These are phyloP conservation scores for Eucalyptus microcorys DNA, from an alignment of 345 rosid species.

Conservation along the genomic window DNA sequence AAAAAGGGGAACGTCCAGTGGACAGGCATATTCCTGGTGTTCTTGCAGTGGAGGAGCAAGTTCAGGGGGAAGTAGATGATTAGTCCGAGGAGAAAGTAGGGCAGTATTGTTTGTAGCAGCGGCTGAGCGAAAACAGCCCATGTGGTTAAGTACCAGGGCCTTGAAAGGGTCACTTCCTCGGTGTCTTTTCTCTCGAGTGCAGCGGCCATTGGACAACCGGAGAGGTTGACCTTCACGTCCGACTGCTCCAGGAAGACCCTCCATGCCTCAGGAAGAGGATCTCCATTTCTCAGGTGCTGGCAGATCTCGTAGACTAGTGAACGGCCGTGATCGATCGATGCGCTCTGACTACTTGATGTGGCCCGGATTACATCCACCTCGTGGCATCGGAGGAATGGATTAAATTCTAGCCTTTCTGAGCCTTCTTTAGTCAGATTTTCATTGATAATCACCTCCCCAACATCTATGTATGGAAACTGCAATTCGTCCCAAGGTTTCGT, in stretches of 20 bases:
- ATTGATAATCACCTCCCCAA: constrained; percentile 39
- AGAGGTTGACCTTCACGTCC: constrained; percentile 49
- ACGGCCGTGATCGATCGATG: constrained; percentile 77
- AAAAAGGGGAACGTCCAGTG: constrained; percentile 38
- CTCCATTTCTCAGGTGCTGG: constrained; percentile 39
- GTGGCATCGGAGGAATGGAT: constrained; percentile 30
- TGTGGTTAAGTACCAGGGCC: constrained; percentile 29
- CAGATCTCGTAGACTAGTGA: constrained; percentile 59
- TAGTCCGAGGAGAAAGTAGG: constrained; percentile 33
- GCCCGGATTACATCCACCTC: constrained; percentile 52
- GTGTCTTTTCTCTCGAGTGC: constrained; percentile 5
- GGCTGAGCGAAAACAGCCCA: constrained; percentile 52
- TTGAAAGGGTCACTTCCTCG: constrained; percentile 25
- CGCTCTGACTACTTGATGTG: constrained; percentile 37
- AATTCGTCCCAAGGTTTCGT: constrained; percentile 47
- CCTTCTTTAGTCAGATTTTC: constrained; percentile 35
- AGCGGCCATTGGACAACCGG: constrained; percentile 60
- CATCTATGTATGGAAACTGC: constrained; percentile 32
- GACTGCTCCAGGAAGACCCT: constrained; percentile 46
- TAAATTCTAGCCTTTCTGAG: constrained; percentile 40
- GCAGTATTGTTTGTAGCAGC: constrained; percentile 38
- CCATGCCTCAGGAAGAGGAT: constrained; percentile 58
- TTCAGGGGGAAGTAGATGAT: constrained; percentile 20
- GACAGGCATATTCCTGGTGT: constrained; percentile 3
- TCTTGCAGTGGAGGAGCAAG: constrained; percentile 11